A percentile compares a stretch with the other conserved stretches of the same genome.
phyloP scores from a whole-genome alignment of 129 eudicot species.

The Artemisia annua region DNA sequence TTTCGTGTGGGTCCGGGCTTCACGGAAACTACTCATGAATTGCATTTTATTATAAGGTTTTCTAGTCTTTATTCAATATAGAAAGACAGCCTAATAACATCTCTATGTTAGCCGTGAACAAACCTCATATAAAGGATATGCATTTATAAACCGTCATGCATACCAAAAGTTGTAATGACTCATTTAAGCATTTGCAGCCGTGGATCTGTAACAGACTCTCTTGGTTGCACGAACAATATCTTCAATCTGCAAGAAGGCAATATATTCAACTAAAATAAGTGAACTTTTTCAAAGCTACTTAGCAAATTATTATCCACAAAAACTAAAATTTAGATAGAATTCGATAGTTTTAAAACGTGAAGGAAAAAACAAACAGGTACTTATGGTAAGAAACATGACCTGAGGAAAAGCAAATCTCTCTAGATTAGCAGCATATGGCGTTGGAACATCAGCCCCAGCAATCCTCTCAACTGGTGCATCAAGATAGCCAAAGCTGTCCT shows the following conservation, averaged over 20 bases:
- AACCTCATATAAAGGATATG: no score
- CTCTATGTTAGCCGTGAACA: conserved; percentile 1
- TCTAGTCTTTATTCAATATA: background rate
- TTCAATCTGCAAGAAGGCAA: conserved; percentile 36
- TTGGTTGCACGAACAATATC: conserved; percentile 62
- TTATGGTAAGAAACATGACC: conserved; percentile 37
- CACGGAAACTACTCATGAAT: background rate
- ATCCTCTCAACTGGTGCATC: conserved; percentile 98
- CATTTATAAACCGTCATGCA: background rate
- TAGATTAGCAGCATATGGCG: conserved; percentile 95
- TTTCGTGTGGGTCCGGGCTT: no score
- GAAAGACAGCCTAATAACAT: background rate
- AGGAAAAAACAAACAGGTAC: background rate
- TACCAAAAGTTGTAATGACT: background rate
- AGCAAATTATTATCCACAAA: background rate
- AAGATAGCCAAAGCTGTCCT: conserved; percentile 94
- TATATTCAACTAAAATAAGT: background rate
- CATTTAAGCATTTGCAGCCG: conserved; percentile 35
- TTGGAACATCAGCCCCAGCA: conserved; percentile 91
- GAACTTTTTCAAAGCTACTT: background rate
- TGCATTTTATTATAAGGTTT: background rate
- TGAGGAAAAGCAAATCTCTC: conserved; percentile 95
- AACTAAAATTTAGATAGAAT: background rate
- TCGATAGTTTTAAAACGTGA: background rate
- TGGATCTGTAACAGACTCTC: conserved; percentile 51